Evolutionary conservation across 2,329 filamentous ascomycete genomes (phyloP).

Genomic region (Trichoderma afroharzianum): DNA sequence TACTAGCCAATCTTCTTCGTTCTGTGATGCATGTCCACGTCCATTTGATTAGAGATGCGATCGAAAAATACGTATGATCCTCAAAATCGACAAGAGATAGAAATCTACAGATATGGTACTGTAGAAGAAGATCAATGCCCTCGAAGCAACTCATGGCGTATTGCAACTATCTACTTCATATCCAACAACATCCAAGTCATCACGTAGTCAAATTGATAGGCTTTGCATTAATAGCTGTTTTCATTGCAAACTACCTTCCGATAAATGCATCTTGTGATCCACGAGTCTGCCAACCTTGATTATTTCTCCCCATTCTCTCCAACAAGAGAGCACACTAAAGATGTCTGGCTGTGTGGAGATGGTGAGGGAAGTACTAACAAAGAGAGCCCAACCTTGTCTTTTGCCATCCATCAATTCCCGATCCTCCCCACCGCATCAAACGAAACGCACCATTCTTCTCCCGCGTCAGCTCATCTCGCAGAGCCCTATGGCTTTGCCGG

Average conservation of each 20-base stretch:
- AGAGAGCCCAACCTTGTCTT: background rate
- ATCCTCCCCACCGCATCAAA: background rate
- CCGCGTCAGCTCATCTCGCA: background rate
- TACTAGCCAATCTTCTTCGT: background rate
- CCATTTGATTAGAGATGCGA: background rate
- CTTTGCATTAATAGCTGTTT: background rate
- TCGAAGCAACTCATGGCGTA: background rate
- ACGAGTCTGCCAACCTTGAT: background rate
- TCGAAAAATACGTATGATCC: background rate
- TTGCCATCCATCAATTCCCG: background rate
- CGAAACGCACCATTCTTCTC: background rate
- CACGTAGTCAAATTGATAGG: background rate
- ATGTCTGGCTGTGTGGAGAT: background rate
- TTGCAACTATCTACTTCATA: background rate
- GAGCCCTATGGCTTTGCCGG: background rate
- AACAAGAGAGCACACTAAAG: background rate
- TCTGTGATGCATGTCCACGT: background rate
- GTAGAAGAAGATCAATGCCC: rapidly evolving
- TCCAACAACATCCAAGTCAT: background rate
- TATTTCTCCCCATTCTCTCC: background rate
- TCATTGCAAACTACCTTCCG: background rate
- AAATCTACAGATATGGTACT: background rate
- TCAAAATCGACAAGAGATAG: background rate
- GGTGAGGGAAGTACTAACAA: background rate
- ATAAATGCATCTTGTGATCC: background rate